A percentile compares a stretch with the other conserved stretches of the same genome.
Evolutionary conservation across 129 eudicot genomes (phyloP).

Genomic region (Logfia minima): DNA sequence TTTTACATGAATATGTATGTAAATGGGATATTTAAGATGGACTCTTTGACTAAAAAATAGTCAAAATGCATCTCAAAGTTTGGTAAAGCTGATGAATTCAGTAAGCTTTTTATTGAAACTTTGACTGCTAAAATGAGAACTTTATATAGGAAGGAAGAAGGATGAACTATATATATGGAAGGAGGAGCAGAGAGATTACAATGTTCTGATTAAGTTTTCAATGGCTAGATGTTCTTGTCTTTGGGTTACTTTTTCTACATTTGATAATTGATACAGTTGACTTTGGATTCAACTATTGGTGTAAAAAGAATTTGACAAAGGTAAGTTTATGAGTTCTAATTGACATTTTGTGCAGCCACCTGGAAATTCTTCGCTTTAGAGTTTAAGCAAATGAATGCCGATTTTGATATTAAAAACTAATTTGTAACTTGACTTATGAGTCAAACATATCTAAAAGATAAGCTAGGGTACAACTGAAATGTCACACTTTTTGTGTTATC

Average conservation of each 20-base stretch:
- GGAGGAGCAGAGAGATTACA: background rate
- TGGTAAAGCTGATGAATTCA: background rate
- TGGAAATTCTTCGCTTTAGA: background rate
- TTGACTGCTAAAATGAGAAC: background rate
- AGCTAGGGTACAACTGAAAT: constrained; percentile 3
- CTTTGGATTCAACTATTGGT: constrained; percentile 22
- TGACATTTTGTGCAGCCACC: constrained; percentile 2
- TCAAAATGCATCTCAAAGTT: background rate
- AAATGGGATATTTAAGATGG: background rate
- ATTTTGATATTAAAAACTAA: background rate
- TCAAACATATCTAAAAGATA: background rate
- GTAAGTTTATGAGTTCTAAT: constrained; percentile 5
- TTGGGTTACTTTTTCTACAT: constrained; percentile 11
- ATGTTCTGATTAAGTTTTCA: background rate
- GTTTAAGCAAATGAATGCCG: constrained; percentile 14
- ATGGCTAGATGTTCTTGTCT: background rate
- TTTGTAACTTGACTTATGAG: background rate
- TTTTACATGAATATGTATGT: background rate
- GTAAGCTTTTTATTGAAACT: background rate
- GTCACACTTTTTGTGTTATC: background rate
- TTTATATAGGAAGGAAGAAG: constrained; percentile 9
- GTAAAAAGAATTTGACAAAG: constrained; percentile 20
- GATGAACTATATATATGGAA: background rate
- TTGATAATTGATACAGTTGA: constrained; percentile 15
- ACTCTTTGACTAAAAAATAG: background rate